Base-by-base conservation (phyloP, 208 protist genomes). In the Leishmania tarentolae region DNA sequence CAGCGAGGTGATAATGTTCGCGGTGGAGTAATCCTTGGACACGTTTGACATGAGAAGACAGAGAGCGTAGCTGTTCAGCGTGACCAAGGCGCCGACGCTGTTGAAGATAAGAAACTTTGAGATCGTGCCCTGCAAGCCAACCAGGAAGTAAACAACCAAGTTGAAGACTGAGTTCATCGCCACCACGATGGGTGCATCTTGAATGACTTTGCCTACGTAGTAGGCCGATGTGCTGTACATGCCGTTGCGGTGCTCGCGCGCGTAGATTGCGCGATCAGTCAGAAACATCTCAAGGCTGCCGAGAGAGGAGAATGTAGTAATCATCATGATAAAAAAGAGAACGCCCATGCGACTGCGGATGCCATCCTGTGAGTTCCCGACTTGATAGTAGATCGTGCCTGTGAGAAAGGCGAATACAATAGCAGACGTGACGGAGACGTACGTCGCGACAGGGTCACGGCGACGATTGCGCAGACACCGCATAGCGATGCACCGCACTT, bases 261-360 rank as follows among this genome's bases (percentile, higher is more conserved):
- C 78, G 83, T 94, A 94, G 53, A 94, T 83, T 46, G 87, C 84
- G 35, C 88, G 85, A 46, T 94, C 93, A 42, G 75, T 83, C 40
- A 93, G 83, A 75, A 93, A 91, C 73, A 90, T 73, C 77, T 84
- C 87, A 5, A 96, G 81, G 71, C 81, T 90, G 59, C 86, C 84
- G 31, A 94, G 74, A 24, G 83, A 83, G 4, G 86, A 91, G 83
- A 95, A 93, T 53, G 88, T 83, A 61, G 90, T 92, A 79, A 94
- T 94, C 88, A 93, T 92, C 79, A 88, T 87, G 40, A 94, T 81
- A 66, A 95, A 92, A 80, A 97, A 95, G 19, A 95, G 81, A 1
- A 93, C 81, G 9, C 90, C 90, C 89, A 97, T 91, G 66, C 92
- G 91, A 78, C 88, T 87, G 19, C 84, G 91, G 56, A 96, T 87